These are phyloP conservation scores for Arthrobotrys conoides DNA, from an alignment of 2,329 filamentous ascomycete genomes.

Conservation along the genomic window DNA sequence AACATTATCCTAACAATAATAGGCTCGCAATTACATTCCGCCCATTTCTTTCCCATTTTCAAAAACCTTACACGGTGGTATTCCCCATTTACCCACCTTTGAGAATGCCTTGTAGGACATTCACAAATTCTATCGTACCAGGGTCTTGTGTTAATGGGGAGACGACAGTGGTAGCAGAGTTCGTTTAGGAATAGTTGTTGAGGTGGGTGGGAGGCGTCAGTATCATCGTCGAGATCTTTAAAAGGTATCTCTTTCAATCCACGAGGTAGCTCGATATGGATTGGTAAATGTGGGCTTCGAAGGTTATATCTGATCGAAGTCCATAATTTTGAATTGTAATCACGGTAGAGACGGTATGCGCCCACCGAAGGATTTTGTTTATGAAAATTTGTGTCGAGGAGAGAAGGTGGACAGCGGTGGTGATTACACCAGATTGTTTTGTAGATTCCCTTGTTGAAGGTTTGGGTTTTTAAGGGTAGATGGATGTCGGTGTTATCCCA, in stretches of 20 bases:
- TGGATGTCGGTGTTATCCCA: too few species aligned
- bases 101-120: neutral
- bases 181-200: neutral
- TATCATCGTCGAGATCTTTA: too few species aligned
- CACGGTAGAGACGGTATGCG: neutral
- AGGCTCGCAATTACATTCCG: neutral
- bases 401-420: slow-evolving; percentile 19
- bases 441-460: too few species aligned
- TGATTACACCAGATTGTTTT: slow-evolving; percentile 32
- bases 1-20: neutral
- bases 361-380: neutral
- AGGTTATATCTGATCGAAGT: neutral
- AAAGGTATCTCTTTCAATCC: too few species aligned
- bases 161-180: neutral
- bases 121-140: neutral
- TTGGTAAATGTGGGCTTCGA: neutral
- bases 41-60: too few species aligned
- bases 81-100: neutral
- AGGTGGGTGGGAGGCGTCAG: too few species aligned
- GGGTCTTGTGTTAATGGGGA: neutral
- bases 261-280: too few species aligned
- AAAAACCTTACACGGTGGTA: too few species aligned
- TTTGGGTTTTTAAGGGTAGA: too few species aligned
- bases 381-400: neutral
- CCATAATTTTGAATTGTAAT: neutral